Evolutionary conservation across 2,329 filamentous ascomycete genomes (phyloP).

Genomic region (Cordyceps militaris): DNA sequence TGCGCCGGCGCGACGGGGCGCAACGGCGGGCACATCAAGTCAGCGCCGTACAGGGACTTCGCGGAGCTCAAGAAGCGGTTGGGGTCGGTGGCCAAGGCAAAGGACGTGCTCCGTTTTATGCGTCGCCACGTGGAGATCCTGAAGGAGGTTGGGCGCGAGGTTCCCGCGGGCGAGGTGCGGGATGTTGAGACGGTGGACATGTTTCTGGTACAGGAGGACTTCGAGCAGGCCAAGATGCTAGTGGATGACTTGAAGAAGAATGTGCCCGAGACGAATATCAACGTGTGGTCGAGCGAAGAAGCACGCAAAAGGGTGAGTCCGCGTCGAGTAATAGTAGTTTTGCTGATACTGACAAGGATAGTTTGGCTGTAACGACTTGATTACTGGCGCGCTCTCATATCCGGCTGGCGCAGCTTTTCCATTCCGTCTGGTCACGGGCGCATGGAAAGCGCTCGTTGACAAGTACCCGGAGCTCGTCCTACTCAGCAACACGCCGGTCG

Average conservation of each 20-base stretch:
- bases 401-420: conserved; percentile 44
- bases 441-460: conserved; percentile 36
- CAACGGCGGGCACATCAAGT: conserved; percentile 47
- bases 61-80: conserved; percentile 23
- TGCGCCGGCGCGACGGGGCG: conserved; percentile 47
- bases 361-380: conserved; percentile 29
- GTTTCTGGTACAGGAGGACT: conserved; percentile 31
- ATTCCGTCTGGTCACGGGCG: conserved; percentile 39
- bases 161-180: conserved; percentile 33
- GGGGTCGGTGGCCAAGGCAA: conserved; percentile 28
- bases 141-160: conserved; percentile 29
- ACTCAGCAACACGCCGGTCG: conserved; percentile 32
- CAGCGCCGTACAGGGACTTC: conserved; percentile 36
- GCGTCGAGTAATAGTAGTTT: no score
- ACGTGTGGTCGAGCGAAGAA: conserved; percentile 27
- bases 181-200: conserved; percentile 42
- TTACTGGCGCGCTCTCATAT: conserved; percentile 38
- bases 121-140: conserved; percentile 34
- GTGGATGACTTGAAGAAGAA: conserved; percentile 28
- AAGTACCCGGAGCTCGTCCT: conserved; percentile 30
- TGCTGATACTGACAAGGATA: conserved; percentile 5
- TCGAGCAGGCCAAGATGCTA: conserved; percentile 24
- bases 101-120: conserved; percentile 36
- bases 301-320: conserved; percentile 24
- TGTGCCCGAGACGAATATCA: conserved; percentile 34